Evolutionary conservation across 345 rosid genomes (phyloP).

Genomic region (Hypericum androsaemum): DNA sequence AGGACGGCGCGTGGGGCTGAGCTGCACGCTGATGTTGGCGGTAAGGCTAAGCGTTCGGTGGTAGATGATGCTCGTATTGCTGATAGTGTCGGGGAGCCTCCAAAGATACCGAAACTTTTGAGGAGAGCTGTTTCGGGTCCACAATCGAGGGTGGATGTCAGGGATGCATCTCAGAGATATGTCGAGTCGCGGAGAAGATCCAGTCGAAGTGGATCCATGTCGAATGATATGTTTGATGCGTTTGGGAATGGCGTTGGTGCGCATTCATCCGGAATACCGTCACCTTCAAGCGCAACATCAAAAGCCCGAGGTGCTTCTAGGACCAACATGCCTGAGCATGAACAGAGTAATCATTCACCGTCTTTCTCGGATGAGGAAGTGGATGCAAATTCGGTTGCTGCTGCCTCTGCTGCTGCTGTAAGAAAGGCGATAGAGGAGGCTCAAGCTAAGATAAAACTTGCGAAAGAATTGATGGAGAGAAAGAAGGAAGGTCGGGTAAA

Average conservation of each 20-base stretch:
- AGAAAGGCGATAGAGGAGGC: conserved; percentile 84
- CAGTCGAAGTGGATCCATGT: conserved; percentile 23
- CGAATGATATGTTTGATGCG: conserved; percentile 29
- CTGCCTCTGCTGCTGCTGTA: conserved; percentile 83
- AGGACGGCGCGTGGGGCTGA: conserved; percentile 36
- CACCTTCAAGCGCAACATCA: conserved; percentile 20
- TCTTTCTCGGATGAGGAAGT: conserved; percentile 55
- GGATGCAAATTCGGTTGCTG: conserved; percentile 69
- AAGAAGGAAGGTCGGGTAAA: conserved; percentile 44
- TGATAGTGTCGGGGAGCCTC: conserved; percentile 14
- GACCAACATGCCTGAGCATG: conserved; percentile 29
- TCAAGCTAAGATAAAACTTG: conserved; percentile 56
- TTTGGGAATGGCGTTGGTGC: conserved; percentile 25
- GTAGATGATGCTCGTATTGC: conserved; percentile 17
- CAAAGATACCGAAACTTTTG: conserved; percentile 17
- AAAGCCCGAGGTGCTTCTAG: conserved; percentile 15
- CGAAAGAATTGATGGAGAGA: conserved; percentile 68
- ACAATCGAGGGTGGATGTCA: conserved; percentile 16
- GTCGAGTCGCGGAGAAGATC: conserved; percentile 20
- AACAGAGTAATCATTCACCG: conserved; percentile 38
- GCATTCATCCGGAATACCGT: conserved; percentile 22
- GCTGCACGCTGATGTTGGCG: conserved; percentile 33
- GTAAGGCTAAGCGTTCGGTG: conserved; percentile 21
- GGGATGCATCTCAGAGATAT: conserved; percentile 13
- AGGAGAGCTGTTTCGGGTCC: conserved; percentile 23